Conservation (phyloP, 768 basidiomycete species). For the Dictyophora rubrovolvata region DNA sequence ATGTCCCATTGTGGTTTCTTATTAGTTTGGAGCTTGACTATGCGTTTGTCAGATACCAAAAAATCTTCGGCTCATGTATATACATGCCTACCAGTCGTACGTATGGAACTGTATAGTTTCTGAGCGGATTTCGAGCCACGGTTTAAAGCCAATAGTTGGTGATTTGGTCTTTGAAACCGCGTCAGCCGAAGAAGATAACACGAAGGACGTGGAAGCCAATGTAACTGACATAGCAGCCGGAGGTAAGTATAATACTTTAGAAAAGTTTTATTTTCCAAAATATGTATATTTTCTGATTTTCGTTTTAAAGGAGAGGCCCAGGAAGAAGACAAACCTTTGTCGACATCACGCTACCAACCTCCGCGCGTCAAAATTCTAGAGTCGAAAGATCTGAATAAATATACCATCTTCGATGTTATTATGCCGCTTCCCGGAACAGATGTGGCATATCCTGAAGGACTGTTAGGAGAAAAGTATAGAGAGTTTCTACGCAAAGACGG, state of each 20-base stretch:
- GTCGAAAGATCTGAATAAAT: slow-evolving; percentile 65
- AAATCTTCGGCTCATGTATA: slow-evolving; percentile 93
- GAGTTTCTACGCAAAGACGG: slow-evolving; percentile 80
- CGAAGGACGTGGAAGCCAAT: slow-evolving; percentile 14
- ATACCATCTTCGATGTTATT: slow-evolving; percentile 88
- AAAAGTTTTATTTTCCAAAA: background rate
- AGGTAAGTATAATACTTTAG: slow-evolving; percentile 5
- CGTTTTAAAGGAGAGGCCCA: background rate
- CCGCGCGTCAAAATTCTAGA: slow-evolving; percentile 70
- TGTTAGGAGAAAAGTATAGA: slow-evolving; percentile 76
- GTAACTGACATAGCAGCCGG: slow-evolving; percentile 18
- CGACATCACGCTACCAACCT: slow-evolving; percentile 40
- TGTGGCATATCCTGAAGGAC: slow-evolving; percentile 83
- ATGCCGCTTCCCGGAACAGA: slow-evolving; percentile 97
- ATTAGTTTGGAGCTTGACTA: background rate
- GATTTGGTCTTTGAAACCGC: slow-evolving; percentile 76
- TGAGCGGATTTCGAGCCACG: slow-evolving; percentile 75
- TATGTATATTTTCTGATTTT: background rate
- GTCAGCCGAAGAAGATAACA: slow-evolving; percentile 16
- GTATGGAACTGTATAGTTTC: slow-evolving; percentile 98
- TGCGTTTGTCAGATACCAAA: slow-evolving; percentile 64
- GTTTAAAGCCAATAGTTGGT: slow-evolving; percentile 69
- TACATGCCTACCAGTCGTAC: slow-evolving; percentile 97
- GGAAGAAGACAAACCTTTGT: background rate
- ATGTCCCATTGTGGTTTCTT: slow-evolving; percentile 13